Base-by-base conservation (phyloP, 192 early-diverging fungal species). In the Coemansia sp. region DNA sequence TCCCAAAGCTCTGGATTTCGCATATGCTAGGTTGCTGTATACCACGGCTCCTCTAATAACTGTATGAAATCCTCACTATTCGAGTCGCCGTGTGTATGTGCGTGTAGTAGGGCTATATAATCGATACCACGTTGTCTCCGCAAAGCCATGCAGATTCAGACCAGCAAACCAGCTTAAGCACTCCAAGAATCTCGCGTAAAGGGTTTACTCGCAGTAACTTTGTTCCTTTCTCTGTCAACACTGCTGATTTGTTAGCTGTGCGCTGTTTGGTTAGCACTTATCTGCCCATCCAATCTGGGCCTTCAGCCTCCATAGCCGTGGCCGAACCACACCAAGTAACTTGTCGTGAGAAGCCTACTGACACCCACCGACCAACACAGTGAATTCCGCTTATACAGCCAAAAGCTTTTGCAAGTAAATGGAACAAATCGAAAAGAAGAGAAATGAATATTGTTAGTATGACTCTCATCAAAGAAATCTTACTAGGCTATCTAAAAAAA, bases 361-460 rank as follows among this genome's bases (percentile, higher is more conserved):
- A 99, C 91, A 32, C 97, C 34, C 97, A 40, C 93, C 94, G 38
- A 94, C 96, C 5, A 98, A 76, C 19, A 98, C 88, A 9, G 87
- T 86, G 70, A 93, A 82, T 63, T 64, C 64, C 51, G 71, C 51
- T 71, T 76, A 76, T 38, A 51, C 1, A 29, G 11, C 4, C 55
- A 32, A 63, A 9, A 27, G 13, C 19, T 15, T 11, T 53, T 5
- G 20, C 0, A 34, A 34, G 34, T 5, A 24, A 19, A 3, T 53
- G 17, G 12, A 24, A 12, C 34, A 15, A 41, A 20, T 20, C 17
- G 22, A 64, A 31, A 3, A 36, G 29, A 42, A 58, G 42, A 7
- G 6, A 34, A 34, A 62, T 31, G 63, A 15, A 50, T 13, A 55
- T 22, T 13, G n/a, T 8, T 22, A 2, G 8, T 24, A 8, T 10